These are phyloP conservation scores for Nectriaceae sp. DNA, from an alignment of 2,329 filamentous ascomycete species.

Conservation along the genomic window DNA sequence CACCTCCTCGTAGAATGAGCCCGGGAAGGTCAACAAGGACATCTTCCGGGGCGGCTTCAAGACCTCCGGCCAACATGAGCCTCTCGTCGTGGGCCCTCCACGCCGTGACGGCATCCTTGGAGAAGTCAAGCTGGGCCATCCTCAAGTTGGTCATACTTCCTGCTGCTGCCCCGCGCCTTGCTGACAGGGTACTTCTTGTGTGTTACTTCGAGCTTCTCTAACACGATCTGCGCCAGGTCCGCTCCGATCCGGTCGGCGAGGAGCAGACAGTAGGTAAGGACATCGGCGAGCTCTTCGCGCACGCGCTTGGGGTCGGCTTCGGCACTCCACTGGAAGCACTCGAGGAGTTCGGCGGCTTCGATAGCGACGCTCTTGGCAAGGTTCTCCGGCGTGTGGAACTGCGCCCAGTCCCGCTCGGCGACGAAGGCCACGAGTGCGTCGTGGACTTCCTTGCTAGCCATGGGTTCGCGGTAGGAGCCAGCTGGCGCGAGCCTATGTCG, in stretches of 20 bases:
- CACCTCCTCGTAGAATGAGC: no score
- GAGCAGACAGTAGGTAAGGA: conserved; percentile 7
- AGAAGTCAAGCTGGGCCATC: conserved; percentile 8
- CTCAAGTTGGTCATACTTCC: conserved; percentile 11
- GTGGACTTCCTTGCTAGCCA: conserved; percentile 7
- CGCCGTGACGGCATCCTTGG: conserved; percentile 6
- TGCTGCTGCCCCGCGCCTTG: conserved; percentile 1
- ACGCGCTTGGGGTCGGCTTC: conserved; percentile 8
- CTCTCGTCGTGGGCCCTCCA: conserved; percentile 6
- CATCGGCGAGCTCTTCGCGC: conserved; percentile 9
- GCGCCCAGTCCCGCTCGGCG: conserved; percentile 10
- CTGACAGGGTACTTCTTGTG: conserved; percentile 1
- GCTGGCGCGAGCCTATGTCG: no score
- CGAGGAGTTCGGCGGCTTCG: conserved; percentile 9
- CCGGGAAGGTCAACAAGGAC: no score
- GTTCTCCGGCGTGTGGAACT: conserved; percentile 9
- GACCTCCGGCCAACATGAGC: no score
- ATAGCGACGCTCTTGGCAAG: conserved; percentile 9
- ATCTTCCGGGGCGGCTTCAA: no score
- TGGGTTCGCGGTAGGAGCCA: no score
- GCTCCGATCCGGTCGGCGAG: conserved; percentile 4
- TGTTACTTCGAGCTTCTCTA: conserved; percentile 5
- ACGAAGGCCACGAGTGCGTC: conserved; percentile 6
- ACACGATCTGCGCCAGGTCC: conserved; percentile 1
- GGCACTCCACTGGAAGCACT: conserved; percentile 9